Evolutionary conservation across 495 filamentous ascomycete species (phyloP).

Genomic region (Friedmanniomyces simplex): DNA sequence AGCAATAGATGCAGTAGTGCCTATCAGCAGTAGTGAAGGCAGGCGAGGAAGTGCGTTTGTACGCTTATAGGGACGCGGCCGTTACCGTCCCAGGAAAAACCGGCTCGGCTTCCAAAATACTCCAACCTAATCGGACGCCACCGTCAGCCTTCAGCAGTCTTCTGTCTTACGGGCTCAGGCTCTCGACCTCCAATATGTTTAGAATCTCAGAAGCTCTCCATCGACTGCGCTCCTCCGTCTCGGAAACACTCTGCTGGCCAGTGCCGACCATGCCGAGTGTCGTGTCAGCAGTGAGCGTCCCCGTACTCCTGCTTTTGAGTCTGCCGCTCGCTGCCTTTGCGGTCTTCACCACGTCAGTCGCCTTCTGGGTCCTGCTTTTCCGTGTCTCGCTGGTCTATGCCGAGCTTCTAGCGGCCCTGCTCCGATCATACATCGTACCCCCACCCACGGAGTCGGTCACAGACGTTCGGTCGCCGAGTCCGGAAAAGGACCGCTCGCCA

Average conservation of each 20-base stretch:
- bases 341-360: conserved; percentile 55
- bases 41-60: no score
- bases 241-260: not conserved
- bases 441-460: conserved; percentile 14
- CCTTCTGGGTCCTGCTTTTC: conserved; percentile 53
- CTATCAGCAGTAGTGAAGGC: no score
- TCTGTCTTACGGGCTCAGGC: not conserved
- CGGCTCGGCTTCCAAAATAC: no score
- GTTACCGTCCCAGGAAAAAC: no score
- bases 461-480: conserved; percentile 1
- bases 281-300: conserved; percentile 42
- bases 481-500: not conserved
- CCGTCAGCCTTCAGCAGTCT: no score
- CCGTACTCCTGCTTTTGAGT: conserved; percentile 53
- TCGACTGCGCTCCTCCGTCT: not conserved
- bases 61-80: no score
- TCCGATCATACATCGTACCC: conserved; percentile 46
- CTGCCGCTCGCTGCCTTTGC: conserved; percentile 62
- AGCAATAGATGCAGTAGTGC: no score
- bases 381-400: conserved; percentile 58
- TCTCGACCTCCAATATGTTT: no score
- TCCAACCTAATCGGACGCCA: no score
- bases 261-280: not conserved
- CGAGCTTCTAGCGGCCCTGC: conserved; percentile 51
- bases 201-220: no score